Conservation (phyloP, 192 early-diverging fungal genomes). For the Gonapodya prolifera region DNA sequence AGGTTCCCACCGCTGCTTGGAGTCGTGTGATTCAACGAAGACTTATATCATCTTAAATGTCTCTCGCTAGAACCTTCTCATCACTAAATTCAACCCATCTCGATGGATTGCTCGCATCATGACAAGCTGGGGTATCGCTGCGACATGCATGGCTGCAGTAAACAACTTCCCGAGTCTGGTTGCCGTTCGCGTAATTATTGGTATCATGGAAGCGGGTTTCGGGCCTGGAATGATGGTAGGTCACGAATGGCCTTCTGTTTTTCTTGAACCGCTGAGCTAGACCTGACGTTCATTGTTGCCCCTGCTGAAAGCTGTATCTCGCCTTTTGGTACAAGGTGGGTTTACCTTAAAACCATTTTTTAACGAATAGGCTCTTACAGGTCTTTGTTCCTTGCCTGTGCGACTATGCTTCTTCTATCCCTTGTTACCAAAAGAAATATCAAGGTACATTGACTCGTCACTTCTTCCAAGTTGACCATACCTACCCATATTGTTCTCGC, state of each 20-base stretch:
- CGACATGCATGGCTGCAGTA: conserved; percentile 11
- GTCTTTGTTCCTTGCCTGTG: not conserved
- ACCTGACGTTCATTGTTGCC: not conserved
- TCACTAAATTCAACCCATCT: not conserved
- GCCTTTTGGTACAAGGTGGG: not conserved
- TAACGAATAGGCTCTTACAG: not conserved
- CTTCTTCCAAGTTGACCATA: no score
- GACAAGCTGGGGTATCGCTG: conserved; percentile 10
- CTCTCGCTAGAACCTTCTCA: not conserved
- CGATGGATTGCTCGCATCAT: not conserved
- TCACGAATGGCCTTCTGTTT: not conserved
- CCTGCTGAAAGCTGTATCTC: not conserved
- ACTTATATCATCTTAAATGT: no score
- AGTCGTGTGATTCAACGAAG: no score
- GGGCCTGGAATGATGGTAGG: conserved; percentile 10
- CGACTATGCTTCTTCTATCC: not conserved
- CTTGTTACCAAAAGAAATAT: no score
- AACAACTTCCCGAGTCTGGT: conserved; percentile 11
- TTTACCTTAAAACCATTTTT: no score
- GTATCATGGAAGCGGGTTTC: conserved; percentile 24
- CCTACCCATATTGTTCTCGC: not conserved
- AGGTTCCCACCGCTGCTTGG: no score
- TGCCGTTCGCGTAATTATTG: conserved; percentile 12
- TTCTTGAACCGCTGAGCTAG: no score
- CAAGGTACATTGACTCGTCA: not conserved